These are phyloP conservation scores for Penicillium verrucosum DNA, from an alignment of 2,329 filamentous ascomycete genomes.

Conservation along the genomic window DNA sequence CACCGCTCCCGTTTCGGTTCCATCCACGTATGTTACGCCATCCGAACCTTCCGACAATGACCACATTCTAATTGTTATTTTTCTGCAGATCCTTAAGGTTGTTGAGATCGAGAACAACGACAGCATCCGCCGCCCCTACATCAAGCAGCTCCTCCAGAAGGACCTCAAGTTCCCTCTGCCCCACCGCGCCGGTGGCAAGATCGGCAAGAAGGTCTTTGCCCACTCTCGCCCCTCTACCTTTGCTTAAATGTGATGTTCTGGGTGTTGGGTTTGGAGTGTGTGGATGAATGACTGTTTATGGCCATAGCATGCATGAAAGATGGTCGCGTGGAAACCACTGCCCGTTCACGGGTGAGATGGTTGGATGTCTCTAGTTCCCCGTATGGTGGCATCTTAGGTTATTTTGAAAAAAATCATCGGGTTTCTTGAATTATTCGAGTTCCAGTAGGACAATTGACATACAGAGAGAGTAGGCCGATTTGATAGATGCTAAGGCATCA, in stretches of 20 bases:
- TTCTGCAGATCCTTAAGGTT: slow-evolving; percentile 85
- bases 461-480: background rate
- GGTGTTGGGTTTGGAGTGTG: slow-evolving; percentile 38
- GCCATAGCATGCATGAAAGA: slow-evolving; percentile 43
- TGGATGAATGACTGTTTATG: slow-evolving; percentile 43
- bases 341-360: slow-evolving; percentile 34
- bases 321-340: slow-evolving; percentile 35
- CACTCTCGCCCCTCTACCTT: slow-evolving; percentile 94
- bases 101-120: slow-evolving; percentile 94
- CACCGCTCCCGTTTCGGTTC: slow-evolving; percentile 97
- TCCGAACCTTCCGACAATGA: background rate
- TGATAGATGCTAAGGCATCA: background rate
- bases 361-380: slow-evolving; percentile 41
- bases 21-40: slow-evolving; percentile 76
- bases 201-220: slow-evolving; percentile 87
- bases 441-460: slow-evolving; percentile 1
- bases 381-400: slow-evolving; percentile 41
- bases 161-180: slow-evolving; percentile 96
- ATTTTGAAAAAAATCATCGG: slow-evolving; percentile 40
- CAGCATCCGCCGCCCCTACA: slow-evolving; percentile 97
- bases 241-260: slow-evolving; percentile 66
- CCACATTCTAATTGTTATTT: slow-evolving; percentile 13
- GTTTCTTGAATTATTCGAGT: slow-evolving; percentile 27
- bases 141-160: slow-evolving; percentile 97
- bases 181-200: slow-evolving; percentile 79